Evolutionary conservation across 169 alveolate species (phyloP).

Genomic region (Eimeria sp.): DNA sequence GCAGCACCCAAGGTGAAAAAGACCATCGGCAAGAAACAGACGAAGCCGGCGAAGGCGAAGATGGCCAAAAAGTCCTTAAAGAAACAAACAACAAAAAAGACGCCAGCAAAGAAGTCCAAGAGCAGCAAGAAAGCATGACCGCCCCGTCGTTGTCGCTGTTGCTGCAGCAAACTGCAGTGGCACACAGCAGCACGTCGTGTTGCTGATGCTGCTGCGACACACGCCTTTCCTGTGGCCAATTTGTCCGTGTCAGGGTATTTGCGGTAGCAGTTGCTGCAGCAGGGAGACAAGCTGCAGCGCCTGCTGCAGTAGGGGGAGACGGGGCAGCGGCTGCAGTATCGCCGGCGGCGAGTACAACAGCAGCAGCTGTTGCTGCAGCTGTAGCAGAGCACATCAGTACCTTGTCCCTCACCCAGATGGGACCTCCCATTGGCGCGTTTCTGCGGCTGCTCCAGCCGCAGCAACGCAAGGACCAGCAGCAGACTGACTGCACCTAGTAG

Average conservation of each 20-base stretch:
- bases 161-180: conserved; percentile 26
- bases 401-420: conserved; percentile 6
- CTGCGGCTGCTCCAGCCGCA: conserved; percentile 40
- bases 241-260: conserved; percentile 63
- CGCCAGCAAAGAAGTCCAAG: conserved; percentile 57
- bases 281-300: conserved; percentile 30
- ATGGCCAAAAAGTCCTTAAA: conserved; percentile 34
- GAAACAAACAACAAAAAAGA: conserved; percentile 36
- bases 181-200: conserved; percentile 75
- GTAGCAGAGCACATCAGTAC: conserved; percentile 5
- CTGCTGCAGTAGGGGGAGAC: conserved; percentile 48
- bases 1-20: conserved; percentile 70
- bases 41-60: conserved; percentile 42
- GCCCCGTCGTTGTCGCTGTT: conserved; percentile 27
- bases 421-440: conserved; percentile 1
- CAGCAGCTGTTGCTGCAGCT: conserved; percentile 52
- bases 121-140: conserved; percentile 74
- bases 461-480: conserved; percentile 51
- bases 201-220: conserved; percentile 71
- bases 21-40: conserved; percentile 39
- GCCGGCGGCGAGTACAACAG: conserved; percentile 75
- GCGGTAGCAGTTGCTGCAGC: conserved; percentile 65
- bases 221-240: conserved; percentile 12
- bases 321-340: conserved; percentile 56
- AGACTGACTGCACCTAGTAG: conserved; percentile 49